Evolutionary conservation across 345 rosid species (phyloP).

Genomic region (Eucalyptus virginea): DNA sequence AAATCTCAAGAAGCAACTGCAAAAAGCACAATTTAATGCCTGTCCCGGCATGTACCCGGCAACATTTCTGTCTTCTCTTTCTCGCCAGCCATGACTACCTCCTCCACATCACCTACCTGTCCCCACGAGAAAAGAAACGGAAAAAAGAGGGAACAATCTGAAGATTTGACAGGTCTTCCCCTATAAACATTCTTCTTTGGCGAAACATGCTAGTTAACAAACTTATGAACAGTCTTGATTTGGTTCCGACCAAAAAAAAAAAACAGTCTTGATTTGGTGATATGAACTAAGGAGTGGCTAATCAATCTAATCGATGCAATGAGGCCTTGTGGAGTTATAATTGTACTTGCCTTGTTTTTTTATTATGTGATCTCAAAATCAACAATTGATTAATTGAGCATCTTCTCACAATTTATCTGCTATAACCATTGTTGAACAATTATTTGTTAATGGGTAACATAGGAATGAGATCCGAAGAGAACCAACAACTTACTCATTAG

Average conservation of each 20-base stretch:
- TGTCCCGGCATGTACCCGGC: background rate
- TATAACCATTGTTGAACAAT: background rate
- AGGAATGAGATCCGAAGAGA: background rate
- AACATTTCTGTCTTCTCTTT: background rate
- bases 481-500: background rate
- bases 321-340: background rate
- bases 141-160: background rate
- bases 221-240: background rate
- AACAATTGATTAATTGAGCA: background rate
- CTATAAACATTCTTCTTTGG: background rate
- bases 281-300: background rate
- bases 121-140: background rate
- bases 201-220: background rate
- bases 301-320: background rate
- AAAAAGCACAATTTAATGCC: background rate
- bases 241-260: background rate
- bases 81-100: background rate
- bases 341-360: background rate
- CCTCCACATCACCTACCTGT: background rate
- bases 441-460: background rate
- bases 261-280: background rate
- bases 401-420: background rate
- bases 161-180: background rate
- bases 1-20: background rate
- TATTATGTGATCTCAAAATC: no score